phyloP scores from a whole-genome alignment of 2,329 filamentous ascomycete genomes.

The Colletotrichum camelliae region DNA sequence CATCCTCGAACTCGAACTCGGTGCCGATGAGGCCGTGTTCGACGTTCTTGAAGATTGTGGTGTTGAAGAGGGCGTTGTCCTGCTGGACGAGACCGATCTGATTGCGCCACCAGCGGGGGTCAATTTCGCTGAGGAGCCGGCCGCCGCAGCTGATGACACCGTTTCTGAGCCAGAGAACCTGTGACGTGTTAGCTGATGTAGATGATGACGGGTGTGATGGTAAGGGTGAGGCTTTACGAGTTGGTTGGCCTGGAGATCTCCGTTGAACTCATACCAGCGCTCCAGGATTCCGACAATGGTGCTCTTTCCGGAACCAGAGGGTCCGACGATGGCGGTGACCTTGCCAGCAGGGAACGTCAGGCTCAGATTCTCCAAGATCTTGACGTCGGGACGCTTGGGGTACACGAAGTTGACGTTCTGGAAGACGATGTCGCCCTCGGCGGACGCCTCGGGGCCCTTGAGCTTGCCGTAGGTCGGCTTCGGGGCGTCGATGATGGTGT shows the following conservation, averaged over 20 bases:
- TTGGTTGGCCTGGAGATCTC: constrained; percentile 10
- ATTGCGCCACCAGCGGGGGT: constrained; percentile 88
- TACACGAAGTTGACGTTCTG: constrained; percentile 38
- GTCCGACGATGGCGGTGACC: constrained; percentile 33
- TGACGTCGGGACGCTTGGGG: constrained; percentile 36
- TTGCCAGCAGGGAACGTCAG: constrained; percentile 39
- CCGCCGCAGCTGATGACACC: constrained; percentile 16
- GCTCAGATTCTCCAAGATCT: constrained; percentile 35
- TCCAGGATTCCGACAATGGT: constrained; percentile 44
- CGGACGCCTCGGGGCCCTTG: constrained; percentile 56
- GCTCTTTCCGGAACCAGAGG: constrained; percentile 44
- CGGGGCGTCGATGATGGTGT: constrained; percentile 50
- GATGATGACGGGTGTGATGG: constrained; percentile 76
- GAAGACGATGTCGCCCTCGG: constrained; percentile 54
- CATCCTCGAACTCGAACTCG: constrained; percentile 39
- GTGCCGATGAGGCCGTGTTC: constrained; percentile 46
- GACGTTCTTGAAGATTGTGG: constrained; percentile 58
- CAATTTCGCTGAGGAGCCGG: constrained; percentile 67
- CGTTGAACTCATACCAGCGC: constrained; percentile 39
- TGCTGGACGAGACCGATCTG: constrained; percentile 93
- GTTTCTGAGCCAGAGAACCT: constrained; percentile 42
- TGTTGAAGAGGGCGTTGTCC: constrained; percentile 53
- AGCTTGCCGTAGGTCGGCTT: constrained; percentile 40
- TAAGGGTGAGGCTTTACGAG: constrained; percentile 52
- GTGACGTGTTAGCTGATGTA: constrained; percentile 57